Percentiles rank a stretch among this genome's conserved stretches.
Conservation (phyloP, 2,329 filamentous ascomycete species). For the Aspergillus piperis region DNA sequence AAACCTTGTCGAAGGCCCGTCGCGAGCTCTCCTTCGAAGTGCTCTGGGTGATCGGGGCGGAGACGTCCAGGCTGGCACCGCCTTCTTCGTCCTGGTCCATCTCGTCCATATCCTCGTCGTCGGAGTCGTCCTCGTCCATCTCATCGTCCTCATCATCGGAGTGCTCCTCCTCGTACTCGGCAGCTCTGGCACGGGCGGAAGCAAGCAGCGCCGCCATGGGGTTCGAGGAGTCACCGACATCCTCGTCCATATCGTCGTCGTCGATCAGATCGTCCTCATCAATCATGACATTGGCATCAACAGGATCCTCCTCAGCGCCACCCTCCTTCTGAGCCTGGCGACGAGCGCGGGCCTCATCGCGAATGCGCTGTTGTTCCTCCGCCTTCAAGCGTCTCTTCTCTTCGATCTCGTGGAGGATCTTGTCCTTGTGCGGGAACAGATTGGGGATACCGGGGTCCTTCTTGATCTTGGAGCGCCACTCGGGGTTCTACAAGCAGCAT, state of each 20-base stretch:
- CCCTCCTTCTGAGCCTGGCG: conserved; percentile 44
- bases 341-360: conserved; percentile 62
- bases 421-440: conserved; percentile 96
- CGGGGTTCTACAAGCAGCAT: conserved; percentile 66
- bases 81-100: conserved; percentile 55
- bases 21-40: conserved; percentile 64
- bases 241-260: conserved; percentile 50
- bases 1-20: conserved; percentile 91
- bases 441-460: conserved; percentile 98
- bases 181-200: conserved; percentile 46
- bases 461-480: conserved; percentile 94
- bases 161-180: conserved; percentile 53
- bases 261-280: conserved; percentile 47
- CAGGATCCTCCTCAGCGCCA: conserved; percentile 36
- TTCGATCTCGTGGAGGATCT: conserved; percentile 90
- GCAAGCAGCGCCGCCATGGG: conserved; percentile 47
- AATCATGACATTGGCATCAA: conserved; percentile 48
- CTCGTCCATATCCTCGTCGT: conserved; percentile 48
- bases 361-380: conserved; percentile 71
- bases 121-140: conserved; percentile 52
- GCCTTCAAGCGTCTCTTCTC: conserved; percentile 78
- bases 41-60: conserved; percentile 43
- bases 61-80: conserved; percentile 53
- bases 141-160: conserved; percentile 53
- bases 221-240: conserved; percentile 51